Evolutionary conservation across 163 green algal genomes (phyloP), one percentile per base, ranked within the genome.

Genomic region (Picocystis sp.): DNA sequence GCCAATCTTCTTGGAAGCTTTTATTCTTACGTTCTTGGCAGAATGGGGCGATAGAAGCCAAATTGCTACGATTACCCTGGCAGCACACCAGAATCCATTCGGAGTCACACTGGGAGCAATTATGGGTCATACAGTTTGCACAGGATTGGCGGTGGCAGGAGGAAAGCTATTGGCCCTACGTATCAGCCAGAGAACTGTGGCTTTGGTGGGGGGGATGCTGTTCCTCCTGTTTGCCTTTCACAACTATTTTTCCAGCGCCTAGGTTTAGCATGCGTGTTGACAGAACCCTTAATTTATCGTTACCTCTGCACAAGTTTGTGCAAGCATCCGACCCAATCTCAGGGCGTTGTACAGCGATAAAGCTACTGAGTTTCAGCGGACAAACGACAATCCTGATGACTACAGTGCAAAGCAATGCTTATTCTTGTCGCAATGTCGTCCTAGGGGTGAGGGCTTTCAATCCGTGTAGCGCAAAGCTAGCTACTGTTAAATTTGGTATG

Each of bases 21-120:
- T 96, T 69, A 81, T 89, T 15, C 74, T 98, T 42, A 96, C 83
- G 0, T 96, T 98, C 62, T 55, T 97, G 19, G 90, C 87, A 1
- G 90, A 98, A 69, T 98, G 90, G 90, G 90, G 90, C 9, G 90
- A 98, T 67, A 77, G 89, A 29, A 93, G 78, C 62, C 90, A 98
- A 61, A 92, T 96, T 55, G 83, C 88, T 1, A 96, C 89, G 9
- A 95, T 97, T 45, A 84, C 68, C 3, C 48, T 76, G 43, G 69
- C 67, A 12, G 46, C 69, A 17, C 69, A 77, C 56, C 74, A 76
- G 57, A 62, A 76, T 13, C 61, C 69, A 11, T 52, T 71, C 47
- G 69, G 89, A 2, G 90, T 98, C 2, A 86, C 77, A 2, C 38
- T 96, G 10, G 90, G 90, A 2, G 88, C 79, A 43, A 86, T 92